A percentile compares a stretch with the other conserved stretches of the same genome.
These are phyloP conservation scores for Trichophyton benhamiae DNA, from an alignment of 2,329 filamentous ascomycete genomes.

Conservation along the genomic window DNA sequence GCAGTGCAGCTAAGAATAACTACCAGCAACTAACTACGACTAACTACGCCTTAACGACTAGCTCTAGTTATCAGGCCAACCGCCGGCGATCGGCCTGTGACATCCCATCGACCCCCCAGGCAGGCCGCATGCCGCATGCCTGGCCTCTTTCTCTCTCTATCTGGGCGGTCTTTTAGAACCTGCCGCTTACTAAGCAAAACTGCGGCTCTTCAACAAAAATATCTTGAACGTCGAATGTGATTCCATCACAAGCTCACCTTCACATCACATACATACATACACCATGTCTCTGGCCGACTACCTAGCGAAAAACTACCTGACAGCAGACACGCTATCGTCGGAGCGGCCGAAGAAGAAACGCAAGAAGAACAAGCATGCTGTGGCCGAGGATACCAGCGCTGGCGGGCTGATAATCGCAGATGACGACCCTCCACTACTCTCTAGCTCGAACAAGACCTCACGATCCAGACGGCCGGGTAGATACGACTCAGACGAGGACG, in stretches of 20 bases:
- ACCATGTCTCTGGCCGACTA: constrained; percentile 57
- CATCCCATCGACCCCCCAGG: no score
- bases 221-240: not conserved
- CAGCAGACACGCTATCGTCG: constrained; percentile 40
- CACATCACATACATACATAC: not conserved
- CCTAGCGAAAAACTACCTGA: constrained; percentile 83
- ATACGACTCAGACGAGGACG: constrained; percentile 21
- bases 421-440: constrained; percentile 27
- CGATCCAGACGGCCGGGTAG: constrained; percentile 14
- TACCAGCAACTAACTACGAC: no score
- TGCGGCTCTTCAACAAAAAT: not conserved
- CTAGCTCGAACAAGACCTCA: constrained; percentile 16
- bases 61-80: no score
- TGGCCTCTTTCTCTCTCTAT: no score
- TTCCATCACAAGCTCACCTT: not conserved
- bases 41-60: no score
- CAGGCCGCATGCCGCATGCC: no score
- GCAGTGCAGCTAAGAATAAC: no score
- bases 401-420: constrained; percentile 27
- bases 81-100: no score
- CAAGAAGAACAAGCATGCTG: constrained; percentile 44
- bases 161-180: not conserved
- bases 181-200: not conserved
- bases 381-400: constrained; percentile 31
- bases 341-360: constrained; percentile 45